A percentile compares a stretch with the other conserved stretches of the same genome.
Conservation (phyloP, 2,329 filamentous ascomycete genomes). For the Alternaria incomplexa region DNA sequence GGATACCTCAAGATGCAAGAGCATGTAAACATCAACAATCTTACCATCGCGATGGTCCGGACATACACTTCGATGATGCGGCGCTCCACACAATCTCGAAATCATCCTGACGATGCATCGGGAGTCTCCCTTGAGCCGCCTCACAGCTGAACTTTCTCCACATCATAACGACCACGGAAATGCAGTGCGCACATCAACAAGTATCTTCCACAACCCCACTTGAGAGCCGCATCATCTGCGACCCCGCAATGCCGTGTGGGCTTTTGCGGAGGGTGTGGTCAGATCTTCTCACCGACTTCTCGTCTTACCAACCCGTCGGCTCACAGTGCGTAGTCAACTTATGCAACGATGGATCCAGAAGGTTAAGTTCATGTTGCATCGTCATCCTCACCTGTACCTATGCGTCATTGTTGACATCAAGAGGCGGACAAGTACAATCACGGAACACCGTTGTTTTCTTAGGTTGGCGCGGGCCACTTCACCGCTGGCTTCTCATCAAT, state of each 20-base stretch:
- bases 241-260: slow-evolving; percentile 5
- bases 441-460: background rate
- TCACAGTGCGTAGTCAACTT: background rate
- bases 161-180: background rate
- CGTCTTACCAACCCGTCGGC: background rate
- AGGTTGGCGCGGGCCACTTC: background rate
- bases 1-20: background rate
- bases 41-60: background rate
- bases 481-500: background rate
- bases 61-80: background rate
- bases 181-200: background rate
- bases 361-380: background rate
- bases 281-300: slow-evolving; percentile 9
- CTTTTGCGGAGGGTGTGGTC: slow-evolving; percentile 1
- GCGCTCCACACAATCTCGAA: background rate
- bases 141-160: background rate
- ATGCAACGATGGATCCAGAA: background rate
- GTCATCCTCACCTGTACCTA: background rate
- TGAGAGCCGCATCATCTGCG: slow-evolving; percentile 2
- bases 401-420: background rate
- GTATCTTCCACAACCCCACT: slow-evolving; percentile 2
- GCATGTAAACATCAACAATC: background rate
- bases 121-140: background rate
- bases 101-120: background rate
- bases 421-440: background rate